Base-by-base conservation (phyloP, 2,329 filamentous ascomycete genomes). In the Aaosphaeria arxii region DNA sequence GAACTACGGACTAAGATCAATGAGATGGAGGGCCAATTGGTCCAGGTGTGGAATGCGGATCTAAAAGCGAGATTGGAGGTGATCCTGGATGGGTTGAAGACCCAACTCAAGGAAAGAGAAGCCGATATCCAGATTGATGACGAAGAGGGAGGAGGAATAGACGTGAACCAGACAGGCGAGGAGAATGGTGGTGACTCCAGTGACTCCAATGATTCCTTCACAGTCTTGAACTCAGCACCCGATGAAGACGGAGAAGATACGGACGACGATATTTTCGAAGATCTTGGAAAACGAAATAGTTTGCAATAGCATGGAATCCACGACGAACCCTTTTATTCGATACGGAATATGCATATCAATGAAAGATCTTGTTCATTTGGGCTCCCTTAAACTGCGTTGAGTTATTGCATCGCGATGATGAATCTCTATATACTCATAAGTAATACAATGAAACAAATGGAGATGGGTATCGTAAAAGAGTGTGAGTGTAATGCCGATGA, bases 21-120 rank as follows among this genome's bases (percentile, higher is more conserved):
- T 4, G 69, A 69, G 46, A 58, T 72, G 57, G 66, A 71, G 44
- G 42, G 49, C 5, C 68, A 71, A 43, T 48, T 69, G 5, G 55
- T 44, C 31, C 55, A 63, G 11, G 68, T 69, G 2, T 65, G 63
- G 60, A 69, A 68, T 50, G 48, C 63, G 3, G 61, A 68, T 33
- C 47, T 72, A 38, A 71, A 68, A 48, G 35, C 51, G 9, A 59
- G 66, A 24, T 54, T 72, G 47, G 52, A 48, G 2, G 13, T 47
- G 7, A 59, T 71, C n/a, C 36, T 72, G 2, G 59, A 61, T 1
- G 62, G 61, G 0, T 42, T 72, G 47, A 67, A 58, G 30, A 46
- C 46, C 7, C 65, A 71, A 49, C 46, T 71, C 1, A 47, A 31
- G 2, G 59, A 62, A 31, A 56, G 48, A 40, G 30, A 17, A 30